These are phyloP conservation scores for Tothia fuscella DNA, from an alignment of 2,329 filamentous ascomycete species.

Conservation along the genomic window DNA sequence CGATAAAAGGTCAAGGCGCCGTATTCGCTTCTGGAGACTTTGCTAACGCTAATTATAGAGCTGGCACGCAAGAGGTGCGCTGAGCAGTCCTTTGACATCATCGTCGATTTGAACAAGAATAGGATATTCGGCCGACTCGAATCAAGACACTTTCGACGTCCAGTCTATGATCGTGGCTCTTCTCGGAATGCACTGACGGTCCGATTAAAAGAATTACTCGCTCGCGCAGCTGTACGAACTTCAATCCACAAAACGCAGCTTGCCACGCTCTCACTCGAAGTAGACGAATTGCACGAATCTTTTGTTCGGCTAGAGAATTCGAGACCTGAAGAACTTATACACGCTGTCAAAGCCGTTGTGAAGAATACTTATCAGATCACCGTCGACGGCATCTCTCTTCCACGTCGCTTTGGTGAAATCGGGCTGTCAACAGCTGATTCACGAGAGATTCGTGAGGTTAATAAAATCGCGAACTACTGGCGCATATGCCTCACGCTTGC, in stretches of 20 bases:
- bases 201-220: not conserved
- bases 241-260: not conserved
- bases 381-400: constrained; percentile 11
- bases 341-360: not conserved
- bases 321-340: not conserved
- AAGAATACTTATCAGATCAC: constrained; percentile 10
- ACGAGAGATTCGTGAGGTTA: constrained; percentile 9
- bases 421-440: constrained; percentile 8
- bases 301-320: constrained; percentile 2
- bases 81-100: constrained; percentile 1
- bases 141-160: constrained; percentile 3
- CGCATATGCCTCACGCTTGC: constrained; percentile 9
- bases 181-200: not conserved
- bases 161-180: not conserved
- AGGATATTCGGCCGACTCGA: constrained; percentile 3
- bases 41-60: not conserved
- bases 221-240: not conserved
- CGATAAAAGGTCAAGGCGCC: not conserved
- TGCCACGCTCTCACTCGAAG: not conserved
- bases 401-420: constrained; percentile 7
- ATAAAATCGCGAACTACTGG: constrained; percentile 12
- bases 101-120: constrained; percentile 7
- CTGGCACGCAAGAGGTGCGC: not conserved
- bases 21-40: not conserved
- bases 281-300: not conserved